Evolutionary conservation across 306 rosid species (phyloP).

Genomic region (Lupinus albus): DNA sequence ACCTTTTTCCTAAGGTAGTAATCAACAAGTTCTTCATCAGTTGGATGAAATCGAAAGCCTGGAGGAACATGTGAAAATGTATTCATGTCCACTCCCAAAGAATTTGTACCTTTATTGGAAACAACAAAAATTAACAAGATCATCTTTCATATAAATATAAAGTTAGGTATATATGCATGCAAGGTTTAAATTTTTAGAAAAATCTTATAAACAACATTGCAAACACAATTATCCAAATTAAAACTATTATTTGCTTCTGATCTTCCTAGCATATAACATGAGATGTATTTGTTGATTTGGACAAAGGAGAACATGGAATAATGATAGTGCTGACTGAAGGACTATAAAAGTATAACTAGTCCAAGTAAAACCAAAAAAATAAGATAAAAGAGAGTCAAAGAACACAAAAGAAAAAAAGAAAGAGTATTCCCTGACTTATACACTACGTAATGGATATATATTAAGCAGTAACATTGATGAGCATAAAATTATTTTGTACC

Average conservation of each 20-base stretch:
- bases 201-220: constrained; percentile 3
- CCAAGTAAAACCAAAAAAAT: neutral
- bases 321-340: neutral
- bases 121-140: constrained; percentile 5
- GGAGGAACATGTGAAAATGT: constrained; percentile 91
- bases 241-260: neutral
- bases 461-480: neutral
- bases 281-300: neutral
- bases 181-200: neutral
- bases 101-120: constrained; percentile 48
- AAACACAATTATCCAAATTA: neutral
- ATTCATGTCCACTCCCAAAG: constrained; percentile 54
- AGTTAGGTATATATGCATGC: neutral
- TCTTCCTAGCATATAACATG: constrained; percentile 1
- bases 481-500: neutral
- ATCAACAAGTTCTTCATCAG: constrained; percentile 93
- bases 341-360: too few species aligned
- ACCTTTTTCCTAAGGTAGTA: constrained; percentile 81
- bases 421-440: neutral
- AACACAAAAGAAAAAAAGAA: neutral
- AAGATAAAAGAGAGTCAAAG: neutral
- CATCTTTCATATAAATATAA: constrained; percentile 15
- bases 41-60: constrained; percentile 89
- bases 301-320: neutral
- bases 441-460: neutral